Evolutionary conservation across 257 asterid species (phyloP), one percentile per base, ranked within the genome.

Genomic region (Eustoma russellianum): DNA sequence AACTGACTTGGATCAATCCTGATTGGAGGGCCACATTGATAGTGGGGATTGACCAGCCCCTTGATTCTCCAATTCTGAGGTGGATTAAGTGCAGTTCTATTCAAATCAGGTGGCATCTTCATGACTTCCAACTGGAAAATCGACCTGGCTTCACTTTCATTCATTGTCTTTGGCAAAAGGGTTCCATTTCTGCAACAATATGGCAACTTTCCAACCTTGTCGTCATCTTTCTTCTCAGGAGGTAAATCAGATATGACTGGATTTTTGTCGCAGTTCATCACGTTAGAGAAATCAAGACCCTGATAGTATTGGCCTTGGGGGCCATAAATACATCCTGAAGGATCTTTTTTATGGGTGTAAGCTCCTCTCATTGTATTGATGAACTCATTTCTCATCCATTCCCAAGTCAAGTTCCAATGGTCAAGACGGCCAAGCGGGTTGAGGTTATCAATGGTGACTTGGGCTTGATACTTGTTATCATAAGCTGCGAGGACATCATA

Each of bases 401-500:
- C 92, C 98, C 98, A 91, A 0, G 96, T 83, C 17, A 91, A 56
- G 64, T 91, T 91, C 98, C 98, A 91, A 12, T 79, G 95, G 64
- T 91, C 96, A 0, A 91, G 83, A 41, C 98, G 95, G 16, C 98
- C 96, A 0, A 91, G 75, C 0, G 98, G 94, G 50, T 77, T 87
- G 64, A 76, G 70, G 79, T 86, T 91, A 65, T 84, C 94, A 6
- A 91, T 80, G 7, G 95, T 91, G 54, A 91, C 87, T 75, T 91
- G 98, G 14, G 95, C 96, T 0, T 18, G 57, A 14, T 91, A 91
- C 33, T 69, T 85, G 78, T 63, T 79, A 1, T 66, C 72, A 61
- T 59, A 82, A 0, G 98, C 98, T 46, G 60, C 52, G 7, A 87
- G 74, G 18, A 91, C 78, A 44, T 91, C 96, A 62, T 86, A 91